Percentiles rank a stretch among this genome's conserved stretches.
Conservation (phyloP, 176 grass and related monocot species). For the Musa schizocarpa region DNA sequence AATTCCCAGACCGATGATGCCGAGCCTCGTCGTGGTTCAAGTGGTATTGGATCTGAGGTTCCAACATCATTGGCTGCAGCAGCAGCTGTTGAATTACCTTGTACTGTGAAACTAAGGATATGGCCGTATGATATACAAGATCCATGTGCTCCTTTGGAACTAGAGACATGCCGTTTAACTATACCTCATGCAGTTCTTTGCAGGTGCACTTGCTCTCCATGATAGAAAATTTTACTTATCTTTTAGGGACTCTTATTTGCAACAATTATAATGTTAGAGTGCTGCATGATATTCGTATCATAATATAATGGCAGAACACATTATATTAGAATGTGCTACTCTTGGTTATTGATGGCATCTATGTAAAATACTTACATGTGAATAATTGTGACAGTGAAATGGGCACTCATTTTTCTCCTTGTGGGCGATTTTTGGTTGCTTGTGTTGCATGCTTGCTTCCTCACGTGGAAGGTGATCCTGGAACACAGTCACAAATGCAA, state of each 20-base stretch:
- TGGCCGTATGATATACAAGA: slow-evolving; percentile 71
- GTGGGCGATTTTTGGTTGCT: slow-evolving; percentile 89
- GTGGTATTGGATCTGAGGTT: slow-evolving; percentile 53
- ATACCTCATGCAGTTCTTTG: slow-evolving; percentile 98
- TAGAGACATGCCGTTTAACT: slow-evolving; percentile 45
- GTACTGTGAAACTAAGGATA: slow-evolving; percentile 95
- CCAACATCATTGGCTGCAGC: slow-evolving; percentile 50
- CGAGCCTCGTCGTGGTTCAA: slow-evolving; percentile 46
- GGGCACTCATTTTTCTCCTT: slow-evolving; percentile 97
- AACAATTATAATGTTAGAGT: too few species aligned
- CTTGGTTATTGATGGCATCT: background rate
- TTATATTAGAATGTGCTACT: background rate
- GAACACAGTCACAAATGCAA: slow-evolving; percentile 52
- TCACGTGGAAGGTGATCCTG: slow-evolving; percentile 66
- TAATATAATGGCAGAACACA: too few species aligned
- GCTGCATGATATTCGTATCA: too few species aligned
- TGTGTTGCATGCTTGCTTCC: slow-evolving; percentile 96
- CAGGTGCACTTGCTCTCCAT: slow-evolving; percentile 34
- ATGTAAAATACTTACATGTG: background rate
- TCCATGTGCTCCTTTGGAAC: slow-evolving; percentile 37
- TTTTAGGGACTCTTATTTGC: too few species aligned
- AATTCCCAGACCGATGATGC: slow-evolving; percentile 53
- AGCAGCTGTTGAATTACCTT: slow-evolving; percentile 74
- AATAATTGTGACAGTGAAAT: slow-evolving; percentile 74
- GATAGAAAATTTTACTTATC: too few species aligned